Conservation (phyloP, 768 basidiomycete genomes). For the Mycena rosella region DNA sequence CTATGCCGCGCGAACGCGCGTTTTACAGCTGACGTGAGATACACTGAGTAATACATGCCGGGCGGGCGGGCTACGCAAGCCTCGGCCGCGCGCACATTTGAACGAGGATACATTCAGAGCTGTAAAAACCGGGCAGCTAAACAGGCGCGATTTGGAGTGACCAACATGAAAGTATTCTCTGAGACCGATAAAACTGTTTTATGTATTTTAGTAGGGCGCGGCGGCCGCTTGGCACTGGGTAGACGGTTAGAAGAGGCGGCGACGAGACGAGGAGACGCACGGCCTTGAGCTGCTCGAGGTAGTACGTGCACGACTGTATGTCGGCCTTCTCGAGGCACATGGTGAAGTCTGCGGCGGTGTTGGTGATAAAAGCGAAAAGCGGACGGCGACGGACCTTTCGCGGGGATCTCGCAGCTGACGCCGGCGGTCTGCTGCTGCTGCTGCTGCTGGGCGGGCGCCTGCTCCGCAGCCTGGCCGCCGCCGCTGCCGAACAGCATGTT, state of each 20-base stretch:
- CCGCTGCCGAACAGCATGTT: slow-evolving; percentile 75
- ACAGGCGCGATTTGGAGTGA: slow-evolving; percentile 10
- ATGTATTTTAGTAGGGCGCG: slow-evolving; percentile 59
- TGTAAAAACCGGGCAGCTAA: slow-evolving; percentile 19
- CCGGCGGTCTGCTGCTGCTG: slow-evolving; percentile 58
- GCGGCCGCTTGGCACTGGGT: slow-evolving; percentile 82
- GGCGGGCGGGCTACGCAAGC: neutral
- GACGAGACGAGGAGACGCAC: slow-evolving; percentile 4
- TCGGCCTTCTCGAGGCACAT: slow-evolving; percentile 64
- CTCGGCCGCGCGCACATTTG: neutral
- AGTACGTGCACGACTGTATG: slow-evolving; percentile 25
- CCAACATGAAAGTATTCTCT: slow-evolving; percentile 12
- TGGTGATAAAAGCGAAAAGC: slow-evolving; percentile 15
- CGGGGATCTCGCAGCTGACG: slow-evolving; percentile 79
- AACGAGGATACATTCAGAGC: neutral
- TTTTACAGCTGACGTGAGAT: too few relatives aligned
- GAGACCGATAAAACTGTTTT: too few relatives aligned
- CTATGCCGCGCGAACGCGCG: too few relatives aligned
- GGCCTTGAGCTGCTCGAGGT: slow-evolving; percentile 31
- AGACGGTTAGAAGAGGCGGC: neutral
- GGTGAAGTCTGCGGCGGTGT: slow-evolving; percentile 74
- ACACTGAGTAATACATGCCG: neutral
- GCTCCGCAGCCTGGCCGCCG: slow-evolving; percentile 62
- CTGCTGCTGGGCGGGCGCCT: slow-evolving; percentile 63
- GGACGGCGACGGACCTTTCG: slow-evolving; percentile 68